Evolutionary conservation across 1,284 basidiomycete species (phyloP), one percentile per base, ranked within the genome.

Genomic region (Leucoagaricus sp.): DNA sequence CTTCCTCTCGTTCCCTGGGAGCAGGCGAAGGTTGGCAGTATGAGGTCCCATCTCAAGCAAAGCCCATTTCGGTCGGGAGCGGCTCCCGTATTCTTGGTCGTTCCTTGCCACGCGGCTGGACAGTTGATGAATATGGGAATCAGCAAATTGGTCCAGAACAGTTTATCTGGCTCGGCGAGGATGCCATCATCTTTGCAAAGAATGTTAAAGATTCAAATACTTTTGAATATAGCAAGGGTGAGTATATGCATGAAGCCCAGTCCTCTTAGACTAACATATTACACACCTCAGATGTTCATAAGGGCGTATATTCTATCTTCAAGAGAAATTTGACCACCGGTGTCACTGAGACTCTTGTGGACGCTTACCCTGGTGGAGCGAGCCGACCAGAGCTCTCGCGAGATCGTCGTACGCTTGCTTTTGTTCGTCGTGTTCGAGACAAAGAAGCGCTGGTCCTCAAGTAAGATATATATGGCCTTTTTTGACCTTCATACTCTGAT

Each of bases 1-100:
- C 82, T 19, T 82, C 80, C 8, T 63, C 57, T 4, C 80, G 87
- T 10, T 84, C 83, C 47, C 72, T 89, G 21, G 84, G 83, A 42
- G 86, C 86, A 1, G 86, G 86, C 2, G 87, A 89, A 74, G 85
- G 82, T 38, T 89, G 87, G 87, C 76, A 82, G 63, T 90, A 84
- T 59, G 29, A 68, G 5, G 71, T 85, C 21, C 83, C 83, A 9
- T 65, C 68, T 25, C 36, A 68, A 6, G 58, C 68, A 17, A 55
- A 55, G 47, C 51, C 55, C 19, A 75, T 85, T 53, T 60, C 68
- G 47, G 72, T 64, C 23, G 83, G 82, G 4, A 76, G 75, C 52
- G 87, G 87, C 3, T 75, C 68, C 40, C 78, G 84, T 25, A 65
- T 87, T 23, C 64, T 87, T 51, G 79, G 83, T 29, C 75, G 81